phyloP scores from a whole-genome alignment of 139 green algal species.

The Auxenochlorella pyrenoidosa region DNA sequence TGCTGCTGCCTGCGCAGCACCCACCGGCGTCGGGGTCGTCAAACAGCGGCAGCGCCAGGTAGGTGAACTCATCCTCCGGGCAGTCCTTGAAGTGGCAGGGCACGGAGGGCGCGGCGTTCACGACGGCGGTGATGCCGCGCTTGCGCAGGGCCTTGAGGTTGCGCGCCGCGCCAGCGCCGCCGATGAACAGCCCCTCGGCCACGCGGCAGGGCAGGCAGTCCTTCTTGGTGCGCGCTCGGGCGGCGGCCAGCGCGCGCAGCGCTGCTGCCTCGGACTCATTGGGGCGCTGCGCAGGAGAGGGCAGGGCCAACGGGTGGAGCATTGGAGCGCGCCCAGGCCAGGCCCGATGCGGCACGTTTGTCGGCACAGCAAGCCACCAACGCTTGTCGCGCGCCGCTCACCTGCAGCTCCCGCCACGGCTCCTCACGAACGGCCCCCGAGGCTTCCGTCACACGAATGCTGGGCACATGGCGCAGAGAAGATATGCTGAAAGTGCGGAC shows the following conservation, averaged over 20 bases:
- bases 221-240: not conserved
- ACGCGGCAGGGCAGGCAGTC: slow-evolving; percentile 40
- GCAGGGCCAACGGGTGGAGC: too few species aligned
- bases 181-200: slow-evolving; percentile 48
- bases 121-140: slow-evolving; percentile 81
- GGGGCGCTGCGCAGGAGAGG: too few species aligned
- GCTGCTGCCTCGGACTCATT: not conserved
- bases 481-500: not conserved
- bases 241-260: not conserved
- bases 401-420: not conserved
- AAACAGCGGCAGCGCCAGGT: slow-evolving; percentile 65
- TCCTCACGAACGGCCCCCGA: not conserved
- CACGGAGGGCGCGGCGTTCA: slow-evolving; percentile 77
- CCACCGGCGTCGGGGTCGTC: slow-evolving; percentile 85
- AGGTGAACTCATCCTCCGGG: slow-evolving; percentile 49
- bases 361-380: too few species aligned
- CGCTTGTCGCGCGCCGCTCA: not conserved
- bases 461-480: not conserved
- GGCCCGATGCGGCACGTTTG: not conserved
- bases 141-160: slow-evolving; percentile 54
- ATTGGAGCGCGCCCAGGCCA: too few species aligned
- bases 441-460: not conserved
- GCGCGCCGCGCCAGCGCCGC: slow-evolving; percentile 54
- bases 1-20: too few species aligned
- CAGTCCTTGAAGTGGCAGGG: slow-evolving; percentile 53